These are phyloP conservation scores for Penicillium sp. DNA, from an alignment of 2,329 filamentous ascomycete species.

Conservation along the genomic window DNA sequence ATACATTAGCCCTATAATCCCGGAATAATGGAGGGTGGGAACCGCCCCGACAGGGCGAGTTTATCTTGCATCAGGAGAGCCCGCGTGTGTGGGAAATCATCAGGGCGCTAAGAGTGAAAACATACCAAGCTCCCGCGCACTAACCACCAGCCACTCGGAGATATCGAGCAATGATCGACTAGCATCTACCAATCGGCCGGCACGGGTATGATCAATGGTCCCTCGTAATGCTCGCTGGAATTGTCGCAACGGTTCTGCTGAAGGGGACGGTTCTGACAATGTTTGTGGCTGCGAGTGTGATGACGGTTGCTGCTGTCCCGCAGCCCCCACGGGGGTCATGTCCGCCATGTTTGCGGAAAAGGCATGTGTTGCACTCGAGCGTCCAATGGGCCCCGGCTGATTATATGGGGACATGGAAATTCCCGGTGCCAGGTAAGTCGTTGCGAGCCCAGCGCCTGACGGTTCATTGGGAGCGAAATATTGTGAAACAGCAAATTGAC, in stretches of 20 bases:
- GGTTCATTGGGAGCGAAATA: conserved; percentile 74
- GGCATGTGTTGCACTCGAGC: conserved; percentile 55
- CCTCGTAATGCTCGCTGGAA: conserved; percentile 62
- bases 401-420: conserved; percentile 62
- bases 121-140: conserved; percentile 70
- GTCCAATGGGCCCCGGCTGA: conserved; percentile 63
- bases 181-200: conserved; percentile 65
- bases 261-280: conserved; percentile 52
- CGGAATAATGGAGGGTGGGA: not conserved
- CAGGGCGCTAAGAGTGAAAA: conserved; percentile 40
- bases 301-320: conserved; percentile 41
- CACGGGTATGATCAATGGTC: conserved; percentile 73
- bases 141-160: conserved; percentile 69
- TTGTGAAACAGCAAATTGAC: conserved; percentile 70
- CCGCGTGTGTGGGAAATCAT: conserved; percentile 15
- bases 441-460: conserved; percentile 64
- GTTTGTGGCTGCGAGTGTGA: conserved; percentile 35
- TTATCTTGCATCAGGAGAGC: not conserved
- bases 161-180: conserved; percentile 63
- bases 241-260: conserved; percentile 71
- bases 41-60: not conserved
- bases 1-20: not conserved
- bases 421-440: conserved; percentile 69
- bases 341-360: conserved; percentile 61
- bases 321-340: conserved; percentile 42